phyloP scores from a whole-genome alignment of 306 rosid species.

The Acacia crassicarpa region DNA sequence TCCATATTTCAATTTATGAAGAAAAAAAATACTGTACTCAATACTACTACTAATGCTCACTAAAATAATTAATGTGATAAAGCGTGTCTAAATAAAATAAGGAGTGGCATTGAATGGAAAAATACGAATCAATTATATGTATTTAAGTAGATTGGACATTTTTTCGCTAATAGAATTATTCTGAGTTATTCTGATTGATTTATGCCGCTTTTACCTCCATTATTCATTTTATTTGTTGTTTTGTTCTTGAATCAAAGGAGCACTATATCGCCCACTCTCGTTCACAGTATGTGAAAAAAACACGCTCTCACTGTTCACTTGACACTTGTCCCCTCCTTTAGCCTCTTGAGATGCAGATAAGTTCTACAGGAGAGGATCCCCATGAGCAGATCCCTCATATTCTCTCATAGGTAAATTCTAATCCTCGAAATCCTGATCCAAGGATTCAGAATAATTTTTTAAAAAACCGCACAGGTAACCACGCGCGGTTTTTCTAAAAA shows the following conservation, averaged over 20 bases:
- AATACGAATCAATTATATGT: background rate
- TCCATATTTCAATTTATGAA: background rate
- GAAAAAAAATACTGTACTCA: too few relatives aligned
- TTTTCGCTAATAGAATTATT: background rate
- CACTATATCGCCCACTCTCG: conserved; percentile 22
- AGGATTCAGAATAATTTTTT: too few relatives aligned
- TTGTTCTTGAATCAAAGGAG: background rate
- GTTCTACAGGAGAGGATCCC: background rate
- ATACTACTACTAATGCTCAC: too few relatives aligned
- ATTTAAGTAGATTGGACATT: background rate
- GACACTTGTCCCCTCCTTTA: conserved; percentile 40
- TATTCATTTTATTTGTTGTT: background rate
- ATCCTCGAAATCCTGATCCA: too few relatives aligned
- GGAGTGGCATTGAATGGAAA: background rate
- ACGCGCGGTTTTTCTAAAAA: too few relatives aligned
- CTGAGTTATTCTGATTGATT: background rate
- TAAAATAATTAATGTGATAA: background rate
- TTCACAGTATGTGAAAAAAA: conserved; percentile 6
- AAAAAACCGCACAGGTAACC: too few relatives aligned
- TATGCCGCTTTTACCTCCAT: background rate
- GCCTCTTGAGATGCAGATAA: conserved; percentile 27
- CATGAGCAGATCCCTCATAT: too few relatives aligned
- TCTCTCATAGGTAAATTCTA: too few relatives aligned
- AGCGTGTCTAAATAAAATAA: background rate
- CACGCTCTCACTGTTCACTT: conserved; percentile 28